phyloP scores from a whole-genome alignment of 2,329 filamentous ascomycete genomes.

The Triangularia setosa region DNA sequence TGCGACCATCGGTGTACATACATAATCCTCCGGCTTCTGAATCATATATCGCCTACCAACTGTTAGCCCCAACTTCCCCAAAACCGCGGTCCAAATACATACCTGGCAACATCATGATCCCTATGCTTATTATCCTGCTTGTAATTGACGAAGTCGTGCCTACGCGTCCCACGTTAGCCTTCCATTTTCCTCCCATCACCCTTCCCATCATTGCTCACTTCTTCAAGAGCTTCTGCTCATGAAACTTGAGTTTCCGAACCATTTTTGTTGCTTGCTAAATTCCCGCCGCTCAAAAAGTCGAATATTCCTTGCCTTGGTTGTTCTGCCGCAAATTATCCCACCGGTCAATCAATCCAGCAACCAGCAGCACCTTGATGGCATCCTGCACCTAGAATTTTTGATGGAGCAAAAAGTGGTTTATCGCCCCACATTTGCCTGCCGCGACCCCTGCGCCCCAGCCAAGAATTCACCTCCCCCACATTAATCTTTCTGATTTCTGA shows the following conservation, averaged over 20 bases:
- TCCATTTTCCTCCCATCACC: neutral
- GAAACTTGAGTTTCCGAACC: conserved; percentile 94
- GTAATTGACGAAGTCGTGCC: conserved; percentile 81
- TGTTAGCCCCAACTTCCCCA: conserved; percentile 1
- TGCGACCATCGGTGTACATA: conserved; percentile 17
- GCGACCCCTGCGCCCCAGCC: conserved; percentile 7
- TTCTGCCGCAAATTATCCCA: neutral
- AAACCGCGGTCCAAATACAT: conserved; percentile 33
- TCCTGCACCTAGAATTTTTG: conserved; percentile 17
- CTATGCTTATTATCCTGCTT: conserved; percentile 85
- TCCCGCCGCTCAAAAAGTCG: neutral
- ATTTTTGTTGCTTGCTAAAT: conserved; percentile 47
- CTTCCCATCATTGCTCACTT: conserved; percentile 13
- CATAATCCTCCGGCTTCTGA: conserved; percentile 67
- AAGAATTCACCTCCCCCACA: neutral
- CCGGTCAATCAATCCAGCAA: neutral
- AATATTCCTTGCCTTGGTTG: neutral
- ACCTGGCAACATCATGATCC: conserved; percentile 57
- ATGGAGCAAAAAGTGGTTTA: neutral
- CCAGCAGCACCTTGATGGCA: conserved; percentile 12
- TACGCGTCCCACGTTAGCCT: conserved; percentile 51
- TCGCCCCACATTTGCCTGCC: conserved; percentile 21
- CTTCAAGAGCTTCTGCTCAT: conserved; percentile 78
- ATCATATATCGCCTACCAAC: conserved; percentile 74
- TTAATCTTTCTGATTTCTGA: neutral